These are phyloP conservation scores for Halteria grandinella DNA, from an alignment of 73 alveolate genomes.

Conservation along the genomic window DNA sequence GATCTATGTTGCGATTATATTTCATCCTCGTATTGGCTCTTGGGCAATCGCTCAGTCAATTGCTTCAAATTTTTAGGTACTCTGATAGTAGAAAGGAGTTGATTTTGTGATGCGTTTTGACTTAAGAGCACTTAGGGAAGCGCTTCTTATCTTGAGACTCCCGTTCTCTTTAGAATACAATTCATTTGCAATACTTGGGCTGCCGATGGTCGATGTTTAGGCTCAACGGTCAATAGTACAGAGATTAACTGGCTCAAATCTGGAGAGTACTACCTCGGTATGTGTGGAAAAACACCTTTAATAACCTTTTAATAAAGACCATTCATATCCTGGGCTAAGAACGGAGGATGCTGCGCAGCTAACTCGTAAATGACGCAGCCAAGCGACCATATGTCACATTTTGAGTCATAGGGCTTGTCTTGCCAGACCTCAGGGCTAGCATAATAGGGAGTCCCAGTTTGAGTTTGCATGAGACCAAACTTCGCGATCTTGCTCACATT, in stretches of 20 bases:
- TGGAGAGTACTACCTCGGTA: constrained; percentile 70
- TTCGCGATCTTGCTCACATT: constrained; percentile 85
- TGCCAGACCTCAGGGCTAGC: constrained; percentile 91
- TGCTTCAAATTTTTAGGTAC: constrained; percentile 68
- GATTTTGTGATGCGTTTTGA: neutral
- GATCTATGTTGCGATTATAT: too few relatives aligned
- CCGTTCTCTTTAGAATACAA: constrained; percentile 23
- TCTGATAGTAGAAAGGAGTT: constrained; percentile 69
- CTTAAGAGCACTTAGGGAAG: constrained; percentile 7
- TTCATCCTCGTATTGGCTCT: constrained; percentile 41
- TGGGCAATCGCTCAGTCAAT: constrained; percentile 66
- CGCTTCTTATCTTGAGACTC: neutral
- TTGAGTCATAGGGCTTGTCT: constrained; percentile 87
- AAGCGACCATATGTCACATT: constrained; percentile 90
- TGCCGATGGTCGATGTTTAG: constrained; percentile 78
- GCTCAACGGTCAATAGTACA: constrained; percentile 75
- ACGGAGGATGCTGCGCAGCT: constrained; percentile 89
- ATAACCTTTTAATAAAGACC: constrained; percentile 83
- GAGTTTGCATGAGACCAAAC: constrained; percentile 81
- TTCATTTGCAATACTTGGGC: constrained; percentile 64
- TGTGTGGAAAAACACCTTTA: constrained; percentile 78
- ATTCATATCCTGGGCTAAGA: constrained; percentile 84
- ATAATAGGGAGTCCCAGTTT: constrained; percentile 91
- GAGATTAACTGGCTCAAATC: constrained; percentile 68
- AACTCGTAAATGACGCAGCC: constrained; percentile 92